Conservation (phyloP, 495 filamentous ascomycete species). For the Acidiella bohemica region DNA sequence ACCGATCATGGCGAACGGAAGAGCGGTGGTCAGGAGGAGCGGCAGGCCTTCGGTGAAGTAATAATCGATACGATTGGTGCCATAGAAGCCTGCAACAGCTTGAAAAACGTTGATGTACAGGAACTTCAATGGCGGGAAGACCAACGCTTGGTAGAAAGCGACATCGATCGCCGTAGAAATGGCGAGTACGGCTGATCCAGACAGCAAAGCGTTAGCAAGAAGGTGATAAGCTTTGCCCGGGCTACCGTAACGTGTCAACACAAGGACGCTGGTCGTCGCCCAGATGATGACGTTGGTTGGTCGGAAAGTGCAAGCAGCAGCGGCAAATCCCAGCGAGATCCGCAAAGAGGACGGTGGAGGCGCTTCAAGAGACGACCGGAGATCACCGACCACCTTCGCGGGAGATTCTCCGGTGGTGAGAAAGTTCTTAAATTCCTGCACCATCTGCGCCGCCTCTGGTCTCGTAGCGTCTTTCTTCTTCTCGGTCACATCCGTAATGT, state of each 20-base stretch:
- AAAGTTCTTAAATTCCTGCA: not conserved
- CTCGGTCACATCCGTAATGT: not conserved
- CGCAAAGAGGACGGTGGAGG: not conserved
- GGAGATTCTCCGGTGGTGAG: not conserved
- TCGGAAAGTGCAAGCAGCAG: slow-evolving; percentile 70
- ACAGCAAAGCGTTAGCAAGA: slow-evolving; percentile 46
- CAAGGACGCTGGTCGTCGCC: slow-evolving; percentile 24
- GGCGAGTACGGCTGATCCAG: slow-evolving; percentile 53
- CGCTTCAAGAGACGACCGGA: not conserved
- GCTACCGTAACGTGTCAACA: slow-evolving; percentile 1
- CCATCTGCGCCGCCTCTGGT: not conserved
- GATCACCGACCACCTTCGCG: not conserved
- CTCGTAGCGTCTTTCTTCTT: not conserved
- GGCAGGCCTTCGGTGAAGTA: slow-evolving; percentile 84
- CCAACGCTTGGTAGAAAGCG: slow-evolving; percentile 74
- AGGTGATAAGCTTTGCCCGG: slow-evolving; percentile 29
- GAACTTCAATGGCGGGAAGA: slow-evolving; percentile 79
- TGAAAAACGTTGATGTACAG: slow-evolving; percentile 85
- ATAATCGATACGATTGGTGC: slow-evolving; percentile 83
- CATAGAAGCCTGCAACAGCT: slow-evolving; percentile 81
- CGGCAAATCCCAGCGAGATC: slow-evolving; percentile 23
- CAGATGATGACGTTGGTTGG: slow-evolving; percentile 88
- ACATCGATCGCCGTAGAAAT: slow-evolving; percentile 59
- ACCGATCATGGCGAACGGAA: slow-evolving; percentile 60
- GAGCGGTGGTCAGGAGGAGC: slow-evolving; percentile 67